phyloP scores from a whole-genome alignment of 345 rosid species.

The Populus nigra region DNA sequence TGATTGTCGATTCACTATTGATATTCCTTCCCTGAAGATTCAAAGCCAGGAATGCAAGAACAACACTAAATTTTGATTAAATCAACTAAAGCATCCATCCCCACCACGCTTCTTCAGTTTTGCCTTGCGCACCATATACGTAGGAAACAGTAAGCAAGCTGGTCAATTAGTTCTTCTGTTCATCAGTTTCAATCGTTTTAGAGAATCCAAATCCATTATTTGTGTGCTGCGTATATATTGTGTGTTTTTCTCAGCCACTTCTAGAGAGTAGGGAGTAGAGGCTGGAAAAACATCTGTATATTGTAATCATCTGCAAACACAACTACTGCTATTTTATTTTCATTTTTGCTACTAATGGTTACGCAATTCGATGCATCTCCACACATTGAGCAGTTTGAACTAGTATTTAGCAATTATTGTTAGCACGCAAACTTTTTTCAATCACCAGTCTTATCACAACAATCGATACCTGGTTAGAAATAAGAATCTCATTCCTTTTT shows the following conservation, averaged over 20 bases:
- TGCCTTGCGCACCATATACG: background rate
- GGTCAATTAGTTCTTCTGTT: background rate
- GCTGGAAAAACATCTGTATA: background rate
- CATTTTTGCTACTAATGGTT: too few species aligned
- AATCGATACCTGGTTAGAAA: background rate
- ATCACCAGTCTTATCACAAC: background rate
- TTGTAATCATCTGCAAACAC: background rate
- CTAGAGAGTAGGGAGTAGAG: background rate
- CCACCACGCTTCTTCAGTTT: background rate
- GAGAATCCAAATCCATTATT: background rate
- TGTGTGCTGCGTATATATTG: background rate
- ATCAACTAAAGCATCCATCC: background rate
- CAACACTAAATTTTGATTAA: constrained; percentile 32
- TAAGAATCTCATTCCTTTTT: background rate
- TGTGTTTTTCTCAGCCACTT: background rate
- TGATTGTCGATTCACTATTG: constrained; percentile 37
- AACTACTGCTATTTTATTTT: too few species aligned
- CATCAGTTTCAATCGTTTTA: background rate
- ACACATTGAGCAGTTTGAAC: background rate
- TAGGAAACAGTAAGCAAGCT: background rate
- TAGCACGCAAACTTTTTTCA: background rate
- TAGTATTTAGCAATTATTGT: background rate
- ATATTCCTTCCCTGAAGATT: constrained; percentile 38
- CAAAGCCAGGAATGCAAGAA: constrained; percentile 40
- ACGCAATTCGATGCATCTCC: background rate